A percentile compares a stretch with the other conserved stretches of the same genome.
These are phyloP conservation scores for Mycena metata DNA, from an alignment of 768 basidiomycete genomes.

Conservation along the genomic window DNA sequence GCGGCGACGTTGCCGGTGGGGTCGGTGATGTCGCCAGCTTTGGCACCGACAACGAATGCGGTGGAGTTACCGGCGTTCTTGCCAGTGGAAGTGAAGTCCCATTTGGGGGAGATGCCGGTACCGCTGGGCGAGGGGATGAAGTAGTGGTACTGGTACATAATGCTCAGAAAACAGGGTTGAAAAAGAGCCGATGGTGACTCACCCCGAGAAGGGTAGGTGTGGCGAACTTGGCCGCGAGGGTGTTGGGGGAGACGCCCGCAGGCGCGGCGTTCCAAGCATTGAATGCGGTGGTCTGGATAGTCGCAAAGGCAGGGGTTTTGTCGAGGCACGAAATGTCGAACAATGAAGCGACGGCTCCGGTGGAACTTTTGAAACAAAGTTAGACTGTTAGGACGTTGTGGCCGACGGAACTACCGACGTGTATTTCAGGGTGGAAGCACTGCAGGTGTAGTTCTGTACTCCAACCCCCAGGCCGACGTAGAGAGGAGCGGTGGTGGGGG, in stretches of 20 bases:
- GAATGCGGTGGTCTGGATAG: conserved; percentile 35
- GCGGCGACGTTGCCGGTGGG: conserved; percentile 39
- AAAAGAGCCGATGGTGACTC: neutral
- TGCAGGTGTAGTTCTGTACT: conserved; percentile 61
- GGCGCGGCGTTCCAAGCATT: conserved; percentile 38
- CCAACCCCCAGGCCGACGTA: conserved; percentile 61
- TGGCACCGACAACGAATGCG: conserved; percentile 40
- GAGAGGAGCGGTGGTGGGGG: conserved; percentile 50
- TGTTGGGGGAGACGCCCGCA: conserved; percentile 26
- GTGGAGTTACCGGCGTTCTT: conserved; percentile 27
- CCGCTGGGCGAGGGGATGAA: conserved; percentile 54
- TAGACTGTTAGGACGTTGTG: no score
- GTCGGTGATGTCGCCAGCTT: conserved; percentile 45
- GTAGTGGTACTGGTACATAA: conserved; percentile 57
- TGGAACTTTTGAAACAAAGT: no score
- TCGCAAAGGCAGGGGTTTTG: conserved; percentile 41
- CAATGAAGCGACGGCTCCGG: conserved; percentile 41
- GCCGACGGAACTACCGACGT: conserved; percentile 51
- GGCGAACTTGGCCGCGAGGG: conserved; percentile 26
- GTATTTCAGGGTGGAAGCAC: conserved; percentile 52
- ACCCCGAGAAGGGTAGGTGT: conserved; percentile 31
- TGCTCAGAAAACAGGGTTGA: neutral
- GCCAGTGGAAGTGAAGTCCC: conserved; percentile 55
- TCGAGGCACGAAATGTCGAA: conserved; percentile 60
- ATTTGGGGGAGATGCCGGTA: conserved; percentile 51